A percentile compares a stretch with the other conserved stretches of the same genome.
These are phyloP conservation scores for Phytophthora multivora DNA, from an alignment of 352 stramenopile genomes.

Conservation along the genomic window DNA sequence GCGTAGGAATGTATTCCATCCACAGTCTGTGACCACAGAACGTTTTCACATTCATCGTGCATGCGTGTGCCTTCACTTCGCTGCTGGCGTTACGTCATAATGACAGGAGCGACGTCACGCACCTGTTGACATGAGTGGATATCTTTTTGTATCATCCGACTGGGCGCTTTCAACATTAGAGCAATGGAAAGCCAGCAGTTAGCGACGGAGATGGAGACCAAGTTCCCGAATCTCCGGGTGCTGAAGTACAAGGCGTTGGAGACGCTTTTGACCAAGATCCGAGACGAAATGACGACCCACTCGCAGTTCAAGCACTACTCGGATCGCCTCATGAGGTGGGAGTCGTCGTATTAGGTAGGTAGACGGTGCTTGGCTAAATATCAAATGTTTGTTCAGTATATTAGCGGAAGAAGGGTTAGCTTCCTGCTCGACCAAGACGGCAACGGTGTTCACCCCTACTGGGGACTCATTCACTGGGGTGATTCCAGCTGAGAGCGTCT, in stretches of 20 bases:
- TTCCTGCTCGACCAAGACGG: slow-evolving; percentile 44
- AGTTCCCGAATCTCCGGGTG: slow-evolving; percentile 61
- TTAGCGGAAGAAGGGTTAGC: slow-evolving; percentile 71
- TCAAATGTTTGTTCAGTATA: slow-evolving; percentile 37
- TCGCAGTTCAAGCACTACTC: slow-evolving; percentile 76
- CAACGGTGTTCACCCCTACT: slow-evolving; percentile 65
- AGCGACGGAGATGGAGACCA: slow-evolving; percentile 50
- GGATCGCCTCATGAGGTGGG: slow-evolving; percentile 73
- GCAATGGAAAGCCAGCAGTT: slow-evolving; percentile 42
- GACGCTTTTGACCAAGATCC: slow-evolving; percentile 68
- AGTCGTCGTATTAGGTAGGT: background rate
- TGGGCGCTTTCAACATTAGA: no score
- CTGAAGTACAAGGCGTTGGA: slow-evolving; percentile 64
- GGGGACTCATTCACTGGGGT: slow-evolving; percentile 51
- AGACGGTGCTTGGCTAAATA: no score
- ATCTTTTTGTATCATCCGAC: no score
- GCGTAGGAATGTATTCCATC: slow-evolving; percentile 2
- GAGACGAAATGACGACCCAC: slow-evolving; percentile 59
- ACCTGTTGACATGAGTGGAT: no score
- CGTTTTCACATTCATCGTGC: slow-evolving; percentile 7
- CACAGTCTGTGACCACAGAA: no score
- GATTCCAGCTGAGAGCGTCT: slow-evolving; percentile 65
- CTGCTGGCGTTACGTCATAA: background rate
- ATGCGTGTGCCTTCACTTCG: background rate
- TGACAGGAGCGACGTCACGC: slow-evolving; percentile 3